phyloP scores from a whole-genome alignment of 257 asterid genomes.

The Solanum stenotomum region DNA sequence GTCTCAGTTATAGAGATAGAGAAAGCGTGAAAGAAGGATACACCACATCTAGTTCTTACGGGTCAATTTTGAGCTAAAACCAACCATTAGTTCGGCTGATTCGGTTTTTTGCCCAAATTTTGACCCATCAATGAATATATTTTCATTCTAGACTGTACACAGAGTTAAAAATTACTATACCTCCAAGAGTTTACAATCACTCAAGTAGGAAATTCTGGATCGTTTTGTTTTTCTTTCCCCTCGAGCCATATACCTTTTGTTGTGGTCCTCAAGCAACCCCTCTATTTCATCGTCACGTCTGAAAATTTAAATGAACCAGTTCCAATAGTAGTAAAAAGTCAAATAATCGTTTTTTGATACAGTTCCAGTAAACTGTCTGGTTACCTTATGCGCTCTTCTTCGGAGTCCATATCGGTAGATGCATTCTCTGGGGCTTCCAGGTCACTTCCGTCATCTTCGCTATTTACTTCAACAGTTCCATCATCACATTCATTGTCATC shows the following conservation, averaged over 20 bases:
- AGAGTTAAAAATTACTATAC: neutral
- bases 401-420: conserved; percentile 67
- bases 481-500: conserved; percentile 50
- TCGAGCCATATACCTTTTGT: conserved; percentile 45
- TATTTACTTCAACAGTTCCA: conserved; percentile 44
- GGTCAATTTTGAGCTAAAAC: no score
- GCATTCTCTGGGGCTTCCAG: conserved; percentile 28
- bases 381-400: conserved; percentile 74
- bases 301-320: conserved; percentile 10
- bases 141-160: neutral
- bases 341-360: neutral
- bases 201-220: conserved; percentile 36
- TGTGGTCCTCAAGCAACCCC: conserved; percentile 60
- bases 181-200: conserved; percentile 22
- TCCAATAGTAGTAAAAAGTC: neutral
- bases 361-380: neutral
- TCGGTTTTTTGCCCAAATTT: neutral
- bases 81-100: neutral
- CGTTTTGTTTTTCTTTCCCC: conserved; percentile 75
- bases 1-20: neutral
- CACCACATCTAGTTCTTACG: neutral
- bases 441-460: conserved; percentile 47
- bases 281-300: conserved; percentile 66
- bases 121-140: neutral
- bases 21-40: neutral